Base-by-base conservation (phyloP, 768 basidiomycete genomes). In the Boletus pseudopeckii region DNA sequence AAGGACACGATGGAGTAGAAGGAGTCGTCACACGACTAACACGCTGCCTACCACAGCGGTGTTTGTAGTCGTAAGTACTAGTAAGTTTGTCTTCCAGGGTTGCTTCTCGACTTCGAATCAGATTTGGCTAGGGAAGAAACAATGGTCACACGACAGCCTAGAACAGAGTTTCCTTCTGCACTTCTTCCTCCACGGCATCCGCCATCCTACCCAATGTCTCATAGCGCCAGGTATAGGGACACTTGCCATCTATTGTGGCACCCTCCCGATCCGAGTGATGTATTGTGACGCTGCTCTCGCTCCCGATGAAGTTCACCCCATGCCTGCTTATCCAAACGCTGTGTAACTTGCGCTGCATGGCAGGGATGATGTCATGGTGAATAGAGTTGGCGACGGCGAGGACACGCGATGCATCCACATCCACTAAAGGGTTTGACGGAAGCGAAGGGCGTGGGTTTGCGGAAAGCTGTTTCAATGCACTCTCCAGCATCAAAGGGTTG, bases 331-430 rank as follows among this genome's bases (percentile, higher is more conserved):
- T 88, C 82, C 84, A 90, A 30, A 83, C 81, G 33, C 80, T 83
- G 26, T 60, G 69, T 24, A 90, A 63, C 0, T 81, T 81, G n/a
- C 80, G 70, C 62, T 72, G 66, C 56, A 72, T 78, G 37, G 86
- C 84, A 1, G 89, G 83, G 22, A 75, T 74, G 56, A 86, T 80
- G 62, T 90, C 89, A 56, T 89, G 86, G 20, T 64, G 69, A 54
- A 88, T 63, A 56, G 85, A 87, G 61, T 84, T 82, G 17, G 89
- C 88, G 6, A 86, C 85, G 45, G 82, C 75, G 28, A 90, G 73
- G 7, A 86, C 82, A 55, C 79, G 70, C 1, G 53, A 40, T 30
- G 70, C 65, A 58, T 79, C 80, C 39, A 60, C 52, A 13, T 32
- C 38, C 37, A 61, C 62, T 4, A 26, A 45, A 2, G 64, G 52